A percentile compares a stretch with the other conserved stretches of the same genome.
phyloP scores from a whole-genome alignment of 1,284 basidiomycete species.

The Cryptococcus sp. region DNA sequence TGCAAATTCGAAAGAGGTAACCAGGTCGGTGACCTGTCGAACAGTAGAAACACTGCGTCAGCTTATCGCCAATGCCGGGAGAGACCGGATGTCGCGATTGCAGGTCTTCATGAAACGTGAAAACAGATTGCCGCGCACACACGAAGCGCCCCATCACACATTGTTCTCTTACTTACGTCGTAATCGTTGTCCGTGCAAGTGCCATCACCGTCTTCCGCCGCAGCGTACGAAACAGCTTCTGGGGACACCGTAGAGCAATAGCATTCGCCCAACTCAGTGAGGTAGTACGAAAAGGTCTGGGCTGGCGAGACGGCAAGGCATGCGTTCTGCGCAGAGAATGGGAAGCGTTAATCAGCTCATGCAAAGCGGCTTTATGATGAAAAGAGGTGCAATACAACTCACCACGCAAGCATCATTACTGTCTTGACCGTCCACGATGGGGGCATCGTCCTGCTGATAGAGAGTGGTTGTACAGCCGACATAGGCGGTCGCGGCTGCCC shows the following conservation, averaged over 20 bases:
- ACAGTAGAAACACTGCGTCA: background rate
- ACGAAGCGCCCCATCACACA: background rate
- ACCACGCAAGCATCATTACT: too few species aligned
- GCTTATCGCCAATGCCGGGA: background rate
- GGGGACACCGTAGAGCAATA: constrained; percentile 4
- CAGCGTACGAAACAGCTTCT: background rate
- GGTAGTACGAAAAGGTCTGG: too few species aligned
- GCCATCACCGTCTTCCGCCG: background rate
- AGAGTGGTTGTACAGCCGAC: too few species aligned
- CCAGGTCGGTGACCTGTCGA: constrained; percentile 1
- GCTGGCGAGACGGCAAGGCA: too few species aligned
- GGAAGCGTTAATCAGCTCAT: too few species aligned
- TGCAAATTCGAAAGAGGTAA: constrained; percentile 8
- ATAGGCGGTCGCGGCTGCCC: too few species aligned
- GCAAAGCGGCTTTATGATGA: too few species aligned
- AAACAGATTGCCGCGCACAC: background rate
- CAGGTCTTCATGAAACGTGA: background rate
- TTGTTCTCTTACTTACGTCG: background rate
- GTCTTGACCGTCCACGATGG: too few species aligned
- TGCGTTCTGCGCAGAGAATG: too few species aligned
- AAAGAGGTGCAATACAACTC: too few species aligned
- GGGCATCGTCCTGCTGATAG: too few species aligned
- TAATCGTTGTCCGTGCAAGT: constrained; percentile 4
- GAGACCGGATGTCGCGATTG: background rate
- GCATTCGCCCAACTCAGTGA: background rate